Evolutionary conservation across 441 rosid genomes (phyloP).

Genomic region (Euphorbia celastroides): DNA sequence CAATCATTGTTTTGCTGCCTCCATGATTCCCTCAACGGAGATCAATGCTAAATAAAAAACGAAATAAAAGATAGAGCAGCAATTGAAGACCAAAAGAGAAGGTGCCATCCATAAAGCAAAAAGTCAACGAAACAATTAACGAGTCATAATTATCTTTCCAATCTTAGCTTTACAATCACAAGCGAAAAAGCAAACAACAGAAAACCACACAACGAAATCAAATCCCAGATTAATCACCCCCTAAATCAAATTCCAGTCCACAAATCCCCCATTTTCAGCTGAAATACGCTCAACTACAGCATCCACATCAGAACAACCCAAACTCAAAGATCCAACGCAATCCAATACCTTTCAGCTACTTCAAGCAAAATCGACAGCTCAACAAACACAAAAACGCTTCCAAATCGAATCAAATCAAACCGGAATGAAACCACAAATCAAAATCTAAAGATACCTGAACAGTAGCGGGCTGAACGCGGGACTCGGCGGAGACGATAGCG

Average conservation of each 20-base stretch:
- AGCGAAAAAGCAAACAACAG: background rate
- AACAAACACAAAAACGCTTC: background rate
- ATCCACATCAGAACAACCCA: background rate
- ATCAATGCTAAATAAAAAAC: background rate
- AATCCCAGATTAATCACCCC: background rate
- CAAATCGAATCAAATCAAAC: too few relatives aligned
- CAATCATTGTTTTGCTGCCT: background rate
- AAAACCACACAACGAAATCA: background rate
- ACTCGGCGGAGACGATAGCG: slow-evolving; percentile 68
- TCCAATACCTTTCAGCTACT: background rate
- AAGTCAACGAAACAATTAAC: background rate
- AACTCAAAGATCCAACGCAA: slow-evolving; percentile 24
- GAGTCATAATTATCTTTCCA: background rate
- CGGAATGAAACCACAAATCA: background rate
- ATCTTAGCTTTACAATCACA: background rate
- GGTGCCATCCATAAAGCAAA: background rate
- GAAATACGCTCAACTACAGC: slow-evolving; percentile 6
- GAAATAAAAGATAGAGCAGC: background rate
- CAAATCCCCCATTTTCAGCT: background rate
- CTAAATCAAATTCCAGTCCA: background rate
- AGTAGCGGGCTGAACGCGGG: slow-evolving; percentile 66
- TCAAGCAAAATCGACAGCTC: background rate
- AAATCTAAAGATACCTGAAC: slow-evolving; percentile 41
- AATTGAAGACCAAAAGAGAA: background rate
- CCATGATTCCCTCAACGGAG: background rate